phyloP scores from a whole-genome alignment of 305 asterid species.

The Rubia peregrina region DNA sequence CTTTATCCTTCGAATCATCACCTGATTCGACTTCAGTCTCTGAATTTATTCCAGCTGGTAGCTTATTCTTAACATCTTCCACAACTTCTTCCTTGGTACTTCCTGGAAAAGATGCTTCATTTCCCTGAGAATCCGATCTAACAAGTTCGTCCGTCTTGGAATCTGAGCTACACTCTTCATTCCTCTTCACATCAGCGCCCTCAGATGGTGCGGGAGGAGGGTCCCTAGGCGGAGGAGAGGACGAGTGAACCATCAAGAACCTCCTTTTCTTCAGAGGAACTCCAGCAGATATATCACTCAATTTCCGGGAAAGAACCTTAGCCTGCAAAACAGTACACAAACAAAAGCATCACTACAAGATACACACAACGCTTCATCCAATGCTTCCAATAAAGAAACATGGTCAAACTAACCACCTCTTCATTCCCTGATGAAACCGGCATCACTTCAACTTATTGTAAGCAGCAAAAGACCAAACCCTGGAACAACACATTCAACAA shows the following conservation, averaged over 20 bases:
- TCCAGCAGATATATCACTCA: conserved; percentile 39
- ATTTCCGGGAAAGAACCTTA: conserved; percentile 32
- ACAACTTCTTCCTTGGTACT: conserved; percentile 25
- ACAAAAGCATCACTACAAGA: neutral
- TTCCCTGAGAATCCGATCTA: neutral
- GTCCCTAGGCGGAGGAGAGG: conserved; percentile 42
- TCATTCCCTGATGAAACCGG: conserved; percentile 37
- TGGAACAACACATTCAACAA: conserved; percentile 7
- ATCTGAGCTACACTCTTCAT: conserved; percentile 24
- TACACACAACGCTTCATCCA: neutral
- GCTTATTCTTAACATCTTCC: conserved; percentile 22
- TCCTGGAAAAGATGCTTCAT: conserved; percentile 12
- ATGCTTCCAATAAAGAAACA: neutral
- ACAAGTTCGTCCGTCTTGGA: neutral
- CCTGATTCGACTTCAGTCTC: conserved; percentile 24
- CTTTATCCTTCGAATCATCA: conserved; percentile 19
- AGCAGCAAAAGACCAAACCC: conserved; percentile 19
- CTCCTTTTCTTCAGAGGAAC: conserved; percentile 80
- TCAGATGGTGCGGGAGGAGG: conserved; percentile 16
- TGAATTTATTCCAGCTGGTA: conserved; percentile 22
- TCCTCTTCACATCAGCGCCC: conserved; percentile 24
- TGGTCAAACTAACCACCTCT: conserved; percentile 34
- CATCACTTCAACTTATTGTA: conserved; percentile 26
- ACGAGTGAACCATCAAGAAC: conserved; percentile 36
- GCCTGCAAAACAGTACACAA: conserved; percentile 30